Conservation (phyloP, 345 rosid genomes). For the Populus davidiana region DNA sequence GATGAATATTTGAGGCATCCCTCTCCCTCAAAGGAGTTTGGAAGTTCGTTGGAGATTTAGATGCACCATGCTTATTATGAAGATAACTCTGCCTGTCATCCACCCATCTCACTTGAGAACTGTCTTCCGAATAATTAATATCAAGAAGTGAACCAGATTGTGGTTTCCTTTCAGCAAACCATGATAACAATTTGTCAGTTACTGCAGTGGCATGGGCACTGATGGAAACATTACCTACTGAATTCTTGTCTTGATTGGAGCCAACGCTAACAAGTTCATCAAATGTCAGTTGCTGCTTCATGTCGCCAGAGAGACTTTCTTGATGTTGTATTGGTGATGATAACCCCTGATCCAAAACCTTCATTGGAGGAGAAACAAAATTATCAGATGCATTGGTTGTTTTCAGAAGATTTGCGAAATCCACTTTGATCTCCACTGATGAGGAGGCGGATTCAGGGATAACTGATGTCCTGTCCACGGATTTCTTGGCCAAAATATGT, state of each 20-base stretch:
- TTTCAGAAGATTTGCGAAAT: constrained; percentile 15
- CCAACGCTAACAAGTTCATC: constrained; percentile 11
- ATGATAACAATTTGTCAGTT: constrained; percentile 23
- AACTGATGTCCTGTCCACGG: neutral
- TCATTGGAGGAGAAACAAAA: constrained; percentile 34
- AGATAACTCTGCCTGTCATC: constrained; percentile 25
- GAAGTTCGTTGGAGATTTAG: constrained; percentile 26
- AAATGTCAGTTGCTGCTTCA: constrained; percentile 31
- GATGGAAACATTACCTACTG: constrained; percentile 18
- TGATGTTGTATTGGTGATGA: constrained; percentile 27
- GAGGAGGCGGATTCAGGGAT: constrained; percentile 22
- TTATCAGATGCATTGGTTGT: constrained; percentile 20
- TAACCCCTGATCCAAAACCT: constrained; percentile 30
- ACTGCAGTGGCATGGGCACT: constrained; percentile 20
- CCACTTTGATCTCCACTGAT: constrained; percentile 17
- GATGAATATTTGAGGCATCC: constrained; percentile 13
- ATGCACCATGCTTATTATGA: constrained; percentile 24
- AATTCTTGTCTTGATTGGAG: constrained; percentile 29
- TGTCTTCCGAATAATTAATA: constrained; percentile 26
- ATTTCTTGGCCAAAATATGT: constrained; percentile 25
- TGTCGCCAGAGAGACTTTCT: constrained; percentile 19
- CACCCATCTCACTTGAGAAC: constrained; percentile 28
- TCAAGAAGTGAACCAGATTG: constrained; percentile 27
- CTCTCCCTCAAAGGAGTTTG: constrained; percentile 23
- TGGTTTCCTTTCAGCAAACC: constrained; percentile 22